Conservation (phyloP, 352 stramenopile genomes). For the Pythium oligandrum region DNA sequence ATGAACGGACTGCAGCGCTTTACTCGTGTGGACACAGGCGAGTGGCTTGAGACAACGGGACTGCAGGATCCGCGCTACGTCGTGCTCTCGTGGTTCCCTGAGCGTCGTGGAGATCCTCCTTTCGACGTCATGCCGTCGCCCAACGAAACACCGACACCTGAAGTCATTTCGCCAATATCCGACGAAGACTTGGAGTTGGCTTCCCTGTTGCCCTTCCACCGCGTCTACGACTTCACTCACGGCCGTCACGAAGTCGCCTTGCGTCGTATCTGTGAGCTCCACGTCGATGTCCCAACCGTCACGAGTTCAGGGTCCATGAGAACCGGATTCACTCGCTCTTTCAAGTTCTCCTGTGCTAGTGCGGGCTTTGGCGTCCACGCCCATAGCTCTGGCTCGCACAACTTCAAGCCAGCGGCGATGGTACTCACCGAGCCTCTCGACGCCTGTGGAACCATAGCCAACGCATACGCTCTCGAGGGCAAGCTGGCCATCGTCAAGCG, state of each 20-base stretch:
- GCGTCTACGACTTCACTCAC: slow-evolving; percentile 31
- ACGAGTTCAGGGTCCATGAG: slow-evolving; percentile 5
- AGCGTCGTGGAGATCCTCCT: slow-evolving; percentile 6
- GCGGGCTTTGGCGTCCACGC: slow-evolving; percentile 51
- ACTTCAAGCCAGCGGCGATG: slow-evolving; percentile 23
- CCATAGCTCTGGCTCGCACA: slow-evolving; percentile 10
- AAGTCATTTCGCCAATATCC: no score
- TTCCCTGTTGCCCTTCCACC: slow-evolving; percentile 29
- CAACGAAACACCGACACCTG: not conserved
- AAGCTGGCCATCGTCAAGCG: slow-evolving; percentile 49
- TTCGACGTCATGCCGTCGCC: not conserved
- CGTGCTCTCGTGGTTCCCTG: slow-evolving; percentile 19
- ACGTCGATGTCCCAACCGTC: slow-evolving; percentile 18
- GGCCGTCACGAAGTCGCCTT: slow-evolving; percentile 15
- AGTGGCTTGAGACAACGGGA: slow-evolving; percentile 62
- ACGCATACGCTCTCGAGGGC: slow-evolving; percentile 25
- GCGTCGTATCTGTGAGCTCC: slow-evolving; percentile 32
- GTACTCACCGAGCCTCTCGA: slow-evolving; percentile 50
- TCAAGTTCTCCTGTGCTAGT: slow-evolving; percentile 51
- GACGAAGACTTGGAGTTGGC: slow-evolving; percentile 27
- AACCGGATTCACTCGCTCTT: slow-evolving; percentile 8
- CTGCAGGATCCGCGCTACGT: slow-evolving; percentile 30
- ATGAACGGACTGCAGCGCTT: slow-evolving; percentile 8
- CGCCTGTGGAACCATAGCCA: slow-evolving; percentile 36
- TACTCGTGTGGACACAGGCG: slow-evolving; percentile 53